These are phyloP conservation scores for Aspergillus sp. DNA, from an alignment of 2,329 filamentous ascomycete genomes.

Conservation along the genomic window DNA sequence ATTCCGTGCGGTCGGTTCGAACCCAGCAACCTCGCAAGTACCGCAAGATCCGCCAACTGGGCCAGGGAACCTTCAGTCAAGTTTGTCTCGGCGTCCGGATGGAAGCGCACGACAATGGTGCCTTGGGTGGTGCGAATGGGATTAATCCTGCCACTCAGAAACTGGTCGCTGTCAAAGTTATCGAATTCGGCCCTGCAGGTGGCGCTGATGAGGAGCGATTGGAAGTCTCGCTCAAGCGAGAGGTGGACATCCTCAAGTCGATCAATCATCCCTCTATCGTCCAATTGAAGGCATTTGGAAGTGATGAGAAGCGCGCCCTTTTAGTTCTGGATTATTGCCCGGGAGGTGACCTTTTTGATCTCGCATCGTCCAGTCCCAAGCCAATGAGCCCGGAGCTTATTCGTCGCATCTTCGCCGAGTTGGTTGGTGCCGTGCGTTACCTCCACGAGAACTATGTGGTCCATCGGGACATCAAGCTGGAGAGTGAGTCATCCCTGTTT, in stretches of 20 bases:
- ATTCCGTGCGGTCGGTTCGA: conserved; percentile 64
- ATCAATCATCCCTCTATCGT: conserved; percentile 88
- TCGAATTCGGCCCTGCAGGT: conserved; percentile 89
- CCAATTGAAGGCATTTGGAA: conserved; percentile 86
- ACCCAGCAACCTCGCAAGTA: conserved; percentile 72
- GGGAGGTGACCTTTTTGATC: conserved; percentile 90
- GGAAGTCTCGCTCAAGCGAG: conserved; percentile 88
- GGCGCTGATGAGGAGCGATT: conserved; percentile 90
- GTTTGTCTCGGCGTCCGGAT: conserved; percentile 89
- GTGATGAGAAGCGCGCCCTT: conserved; percentile 76
- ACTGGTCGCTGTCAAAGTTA: conserved; percentile 90
- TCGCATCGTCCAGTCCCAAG: conserved; percentile 71
- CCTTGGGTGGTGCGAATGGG: conserved; percentile 9
- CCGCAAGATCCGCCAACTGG: conserved; percentile 74
- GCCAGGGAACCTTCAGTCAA: conserved; percentile 92
- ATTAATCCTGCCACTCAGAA: conserved; percentile 57
- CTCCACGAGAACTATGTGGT: conserved; percentile 84
- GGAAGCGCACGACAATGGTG: conserved; percentile 46
- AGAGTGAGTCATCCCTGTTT: conserved; percentile 66
- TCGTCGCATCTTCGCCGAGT: conserved; percentile 82
- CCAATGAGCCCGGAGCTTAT: conserved; percentile 68
- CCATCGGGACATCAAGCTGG: conserved; percentile 95
- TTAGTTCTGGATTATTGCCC: conserved; percentile 89
- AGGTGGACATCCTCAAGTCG: conserved; percentile 87
- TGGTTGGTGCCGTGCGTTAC: conserved; percentile 82